Percentiles rank a stretch among this genome's conserved stretches.
These are phyloP conservation scores for Ramularia endophylla DNA, from an alignment of 2,329 filamentous ascomycete species.

Conservation along the genomic window DNA sequence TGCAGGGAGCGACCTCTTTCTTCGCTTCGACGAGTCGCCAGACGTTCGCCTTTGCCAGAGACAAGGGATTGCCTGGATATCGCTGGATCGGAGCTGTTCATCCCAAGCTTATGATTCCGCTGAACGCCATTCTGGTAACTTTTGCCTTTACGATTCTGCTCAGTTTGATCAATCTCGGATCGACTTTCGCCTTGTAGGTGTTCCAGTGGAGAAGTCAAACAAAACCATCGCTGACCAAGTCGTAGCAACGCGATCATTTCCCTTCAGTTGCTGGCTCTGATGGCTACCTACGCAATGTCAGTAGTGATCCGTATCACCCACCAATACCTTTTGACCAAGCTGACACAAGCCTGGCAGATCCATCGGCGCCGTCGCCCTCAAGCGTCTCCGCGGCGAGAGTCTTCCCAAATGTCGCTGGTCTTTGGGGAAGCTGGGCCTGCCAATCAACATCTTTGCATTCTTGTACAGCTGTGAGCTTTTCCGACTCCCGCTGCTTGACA, in stretches of 20 bases:
- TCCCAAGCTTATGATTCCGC: conserved; percentile 17
- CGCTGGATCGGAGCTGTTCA: conserved; percentile 16
- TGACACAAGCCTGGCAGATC: too few relatives aligned
- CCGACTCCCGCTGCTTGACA: too few relatives aligned
- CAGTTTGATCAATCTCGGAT: conserved; percentile 24
- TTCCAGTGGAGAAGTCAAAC: too few relatives aligned
- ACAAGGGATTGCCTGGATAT: conserved; percentile 23
- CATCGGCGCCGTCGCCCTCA: conserved; percentile 37
- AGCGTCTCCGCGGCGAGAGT: conserved; percentile 33
- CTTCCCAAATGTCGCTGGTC: conserved; percentile 35
- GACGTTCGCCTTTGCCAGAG: conserved; percentile 39
- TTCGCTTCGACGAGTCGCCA: too few relatives aligned
- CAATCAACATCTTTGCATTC: conserved; percentile 34
- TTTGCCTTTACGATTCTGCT: conserved; percentile 21
- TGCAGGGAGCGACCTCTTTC: too few relatives aligned
- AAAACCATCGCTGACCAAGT: too few relatives aligned
- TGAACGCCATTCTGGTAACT: conserved; percentile 22
- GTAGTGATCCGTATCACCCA: too few relatives aligned
- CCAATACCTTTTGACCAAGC: too few relatives aligned
- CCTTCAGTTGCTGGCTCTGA: conserved; percentile 33
- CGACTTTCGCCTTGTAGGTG: conserved; percentile 23
- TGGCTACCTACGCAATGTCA: conserved; percentile 39
- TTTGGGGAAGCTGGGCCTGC: conserved; percentile 34
- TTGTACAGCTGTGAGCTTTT: too few relatives aligned
- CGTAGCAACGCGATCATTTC: conserved; percentile 37